phyloP scores from a whole-genome alignment of 2,329 filamentous ascomycete species.

The Botrytis cinerea region DNA sequence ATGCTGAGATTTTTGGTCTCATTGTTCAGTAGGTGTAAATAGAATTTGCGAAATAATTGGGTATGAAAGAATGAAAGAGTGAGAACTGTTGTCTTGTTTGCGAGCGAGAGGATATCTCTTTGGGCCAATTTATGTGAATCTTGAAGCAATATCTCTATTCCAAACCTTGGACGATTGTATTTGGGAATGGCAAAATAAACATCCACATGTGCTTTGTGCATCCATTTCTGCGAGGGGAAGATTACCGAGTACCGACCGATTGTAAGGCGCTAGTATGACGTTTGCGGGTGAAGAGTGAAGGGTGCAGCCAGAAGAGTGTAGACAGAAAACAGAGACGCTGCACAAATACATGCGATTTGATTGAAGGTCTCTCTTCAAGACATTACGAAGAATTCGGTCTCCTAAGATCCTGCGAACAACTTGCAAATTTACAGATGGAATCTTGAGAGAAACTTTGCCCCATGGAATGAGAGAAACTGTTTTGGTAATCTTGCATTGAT shows the following conservation, averaged over 20 bases:
- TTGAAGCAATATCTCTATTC: no score
- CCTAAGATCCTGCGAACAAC: neutral
- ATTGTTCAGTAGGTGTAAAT: neutral
- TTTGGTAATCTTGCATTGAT: neutral
- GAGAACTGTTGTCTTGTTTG: neutral
- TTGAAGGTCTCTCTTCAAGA: neutral
- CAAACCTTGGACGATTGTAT: no score
- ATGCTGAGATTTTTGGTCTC: no score
- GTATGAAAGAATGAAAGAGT: neutral
- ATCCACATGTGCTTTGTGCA: neutral
- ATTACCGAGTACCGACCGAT: constrained; percentile 12
- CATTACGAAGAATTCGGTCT: neutral
- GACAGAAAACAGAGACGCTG: neutral
- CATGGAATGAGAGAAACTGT: constrained; percentile 5
- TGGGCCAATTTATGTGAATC: neutral
- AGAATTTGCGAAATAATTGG: neutral
- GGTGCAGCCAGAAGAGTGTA: neutral
- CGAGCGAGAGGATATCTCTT: neutral
- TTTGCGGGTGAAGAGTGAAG: constrained; percentile 1
- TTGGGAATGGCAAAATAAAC: neutral
- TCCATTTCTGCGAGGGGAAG: neutral
- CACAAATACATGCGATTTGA: neutral
- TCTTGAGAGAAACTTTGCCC: neutral
- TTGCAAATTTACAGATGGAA: neutral
- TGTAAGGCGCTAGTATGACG: constrained; percentile 20